phyloP scores from a whole-genome alignment of 2,329 filamentous ascomycete species.

The Hypocrella siamensis region DNA sequence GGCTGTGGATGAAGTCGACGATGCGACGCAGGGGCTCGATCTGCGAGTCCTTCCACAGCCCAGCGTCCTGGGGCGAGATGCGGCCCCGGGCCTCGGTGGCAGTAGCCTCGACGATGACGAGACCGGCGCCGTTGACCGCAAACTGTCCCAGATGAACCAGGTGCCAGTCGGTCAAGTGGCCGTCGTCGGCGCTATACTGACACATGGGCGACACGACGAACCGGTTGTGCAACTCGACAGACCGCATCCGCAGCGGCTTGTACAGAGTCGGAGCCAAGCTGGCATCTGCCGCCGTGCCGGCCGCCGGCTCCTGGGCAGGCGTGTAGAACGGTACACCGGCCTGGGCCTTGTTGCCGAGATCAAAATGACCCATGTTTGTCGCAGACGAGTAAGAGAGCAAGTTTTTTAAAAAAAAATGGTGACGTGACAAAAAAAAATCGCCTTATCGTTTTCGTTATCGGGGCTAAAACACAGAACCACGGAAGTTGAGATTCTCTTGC shows the following conservation, averaged over 20 bases:
- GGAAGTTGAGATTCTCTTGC: too few species aligned
- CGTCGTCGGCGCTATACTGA: slow-evolving; percentile 38
- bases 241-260: slow-evolving; percentile 38
- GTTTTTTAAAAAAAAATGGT: too few species aligned
- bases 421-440: too few species aligned
- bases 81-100: slow-evolving; percentile 60
- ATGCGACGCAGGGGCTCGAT: slow-evolving; percentile 55
- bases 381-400: not conserved
- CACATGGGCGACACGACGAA: slow-evolving; percentile 47
- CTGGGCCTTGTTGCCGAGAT: slow-evolving; percentile 21
- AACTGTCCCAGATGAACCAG: slow-evolving; percentile 70
- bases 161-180: slow-evolving; percentile 59
- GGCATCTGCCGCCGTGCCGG: slow-evolving; percentile 28
- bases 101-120: slow-evolving; percentile 67
- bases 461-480: too few species aligned
- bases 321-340: slow-evolving; percentile 35
- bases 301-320: slow-evolving; percentile 33
- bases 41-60: slow-evolving; percentile 76
- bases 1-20: slow-evolving; percentile 65
- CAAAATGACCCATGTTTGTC: slow-evolving; percentile 2
- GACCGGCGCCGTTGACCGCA: slow-evolving; percentile 55
- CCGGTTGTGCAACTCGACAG: slow-evolving; percentile 37
- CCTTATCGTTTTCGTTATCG: too few species aligned
- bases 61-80: slow-evolving; percentile 66
- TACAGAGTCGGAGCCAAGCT: slow-evolving; percentile 35